Evolutionary conservation across 106 monocot genomes (phyloP), one percentile per base, ranked within the genome.

Genomic region (Apostasia shenzhenica): DNA sequence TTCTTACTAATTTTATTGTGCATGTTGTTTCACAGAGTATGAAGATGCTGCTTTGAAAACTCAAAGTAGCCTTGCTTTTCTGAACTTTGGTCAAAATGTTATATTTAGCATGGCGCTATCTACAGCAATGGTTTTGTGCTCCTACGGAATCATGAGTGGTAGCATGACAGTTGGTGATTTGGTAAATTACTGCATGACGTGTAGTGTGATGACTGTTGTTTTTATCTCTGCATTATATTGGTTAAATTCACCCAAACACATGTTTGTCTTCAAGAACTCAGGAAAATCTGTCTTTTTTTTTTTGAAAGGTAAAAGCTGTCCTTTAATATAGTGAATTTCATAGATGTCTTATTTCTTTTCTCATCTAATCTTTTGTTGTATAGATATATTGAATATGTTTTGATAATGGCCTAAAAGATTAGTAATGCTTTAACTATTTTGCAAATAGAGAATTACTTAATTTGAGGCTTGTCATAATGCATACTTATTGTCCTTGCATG

Each of bases 1-100:
- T 26, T 26, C 6, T 50, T 13, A 43, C 65, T 65, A 65, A 65
- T 26, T 48, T 63, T 52, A 8, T 2, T 43, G n/a, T 44, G 7
- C 10, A 5, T 72, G 57, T 44, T 55, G 3, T 79, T 81, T 79
- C 5, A 76, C 81, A 99, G 97, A 74, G 50, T 99, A 93, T 67
- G 97, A 99, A 78, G 92, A 87, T 81, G 97, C 97, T 76, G 89
- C 89, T 69, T 67, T 93, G 73, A 93, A 99, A 81, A 90, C 97
- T 63, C 97, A 99, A 79, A 87, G 81, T 69, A 99, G 97, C 67
- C 93, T 99, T 79, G 86, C 92, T 46, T 87, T 67, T 67, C 78
- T 99, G 65, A 99, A 99, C 75, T 99, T 99, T 72, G 97, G 97
- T 39, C 97, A 99, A 71, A 99, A 90, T 79, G 48, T 83, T 66